A percentile compares a stretch with the other conserved stretches of the same genome.
These are phyloP conservation scores for Grifola frondosa DNA, from an alignment of 1,284 basidiomycete genomes.

Conservation along the genomic window DNA sequence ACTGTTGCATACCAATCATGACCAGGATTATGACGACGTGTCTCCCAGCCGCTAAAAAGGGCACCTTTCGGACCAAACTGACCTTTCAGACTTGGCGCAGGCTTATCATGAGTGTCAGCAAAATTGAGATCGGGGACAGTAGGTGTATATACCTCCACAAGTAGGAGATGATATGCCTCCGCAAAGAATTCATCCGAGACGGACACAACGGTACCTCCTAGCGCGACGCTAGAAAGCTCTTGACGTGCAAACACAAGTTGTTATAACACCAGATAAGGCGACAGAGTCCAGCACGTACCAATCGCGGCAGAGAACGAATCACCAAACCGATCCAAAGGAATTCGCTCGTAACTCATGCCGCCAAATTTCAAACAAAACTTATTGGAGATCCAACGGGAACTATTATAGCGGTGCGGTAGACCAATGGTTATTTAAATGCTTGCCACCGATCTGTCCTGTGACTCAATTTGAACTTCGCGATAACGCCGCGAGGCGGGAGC, in stretches of 20 bases:
- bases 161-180: conserved; percentile 80
- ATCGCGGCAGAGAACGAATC: conserved; percentile 54
- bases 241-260: too few species aligned
- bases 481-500: too few species aligned
- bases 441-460: too few species aligned
- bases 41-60: conserved; percentile 95
- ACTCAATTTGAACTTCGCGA: too few species aligned
- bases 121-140: neutral
- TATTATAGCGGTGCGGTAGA: too few species aligned
- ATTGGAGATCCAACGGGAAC: too few species aligned
- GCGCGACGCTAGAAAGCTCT: conserved; percentile 89
- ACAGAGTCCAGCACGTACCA: conserved; percentile 42
- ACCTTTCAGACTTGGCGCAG: conserved; percentile 82
- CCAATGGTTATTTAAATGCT: too few species aligned
- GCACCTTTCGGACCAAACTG: conserved; percentile 97
- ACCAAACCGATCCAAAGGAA: conserved; percentile 54
- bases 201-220: conserved; percentile 76
- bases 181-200: conserved; percentile 98
- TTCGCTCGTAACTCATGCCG: conserved; percentile 41
- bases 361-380: too few species aligned
- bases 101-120: conserved; percentile 41
- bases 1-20: conserved; percentile 78
- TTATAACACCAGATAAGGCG: neutral
- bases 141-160: conserved; percentile 62
- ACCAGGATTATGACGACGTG: conserved; percentile 82